Conservation (phyloP, 1,139 yeast genomes). For the Petasospora rhodanensis region DNA sequence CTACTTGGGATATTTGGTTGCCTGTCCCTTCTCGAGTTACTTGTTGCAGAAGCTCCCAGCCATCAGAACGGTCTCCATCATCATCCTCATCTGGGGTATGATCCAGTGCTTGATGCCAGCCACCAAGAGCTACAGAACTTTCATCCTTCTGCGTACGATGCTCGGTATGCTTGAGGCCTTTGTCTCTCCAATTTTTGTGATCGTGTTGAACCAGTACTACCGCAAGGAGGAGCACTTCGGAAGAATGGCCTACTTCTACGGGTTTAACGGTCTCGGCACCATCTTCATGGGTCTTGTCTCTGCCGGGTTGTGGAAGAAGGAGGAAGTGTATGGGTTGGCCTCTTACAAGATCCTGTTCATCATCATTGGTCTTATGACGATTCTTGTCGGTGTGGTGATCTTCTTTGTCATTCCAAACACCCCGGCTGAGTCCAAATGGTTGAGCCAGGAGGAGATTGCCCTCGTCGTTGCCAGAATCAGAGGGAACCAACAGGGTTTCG, state of each 20-base stretch:
- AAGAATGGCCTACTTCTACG: constrained; percentile 44
- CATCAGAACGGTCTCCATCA: constrained; percentile 33
- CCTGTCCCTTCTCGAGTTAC: constrained; percentile 23
- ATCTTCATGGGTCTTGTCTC: constrained; percentile 40
- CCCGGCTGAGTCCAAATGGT: constrained; percentile 45
- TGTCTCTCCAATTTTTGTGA: constrained; percentile 48
- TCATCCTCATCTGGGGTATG: constrained; percentile 45
- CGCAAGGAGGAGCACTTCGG: constrained; percentile 45
- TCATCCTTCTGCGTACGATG: constrained; percentile 39
- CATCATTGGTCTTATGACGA: constrained; percentile 39
- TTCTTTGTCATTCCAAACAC: constrained; percentile 45
- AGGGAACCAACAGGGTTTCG: constrained; percentile 49
- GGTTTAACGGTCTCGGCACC: constrained; percentile 41
- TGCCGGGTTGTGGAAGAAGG: constrained; percentile 19
- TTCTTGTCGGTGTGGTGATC: constrained; percentile 42
- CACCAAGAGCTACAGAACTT: constrained; percentile 34
- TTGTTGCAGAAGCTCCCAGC: constrained; percentile 43
- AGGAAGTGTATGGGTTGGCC: constrained; percentile 8
- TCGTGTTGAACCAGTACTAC: constrained; percentile 52
- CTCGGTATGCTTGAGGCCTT: constrained; percentile 45
- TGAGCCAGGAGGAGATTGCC: constrained; percentile 48
- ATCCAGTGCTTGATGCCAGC: constrained; percentile 35
- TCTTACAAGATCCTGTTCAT: constrained; percentile 42
- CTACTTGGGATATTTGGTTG: constrained; percentile 20
- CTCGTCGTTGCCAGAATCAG: constrained; percentile 49